Evolutionary conservation across 345 rosid genomes (phyloP).

Genomic region (Cardiospermum halicacabum): DNA sequence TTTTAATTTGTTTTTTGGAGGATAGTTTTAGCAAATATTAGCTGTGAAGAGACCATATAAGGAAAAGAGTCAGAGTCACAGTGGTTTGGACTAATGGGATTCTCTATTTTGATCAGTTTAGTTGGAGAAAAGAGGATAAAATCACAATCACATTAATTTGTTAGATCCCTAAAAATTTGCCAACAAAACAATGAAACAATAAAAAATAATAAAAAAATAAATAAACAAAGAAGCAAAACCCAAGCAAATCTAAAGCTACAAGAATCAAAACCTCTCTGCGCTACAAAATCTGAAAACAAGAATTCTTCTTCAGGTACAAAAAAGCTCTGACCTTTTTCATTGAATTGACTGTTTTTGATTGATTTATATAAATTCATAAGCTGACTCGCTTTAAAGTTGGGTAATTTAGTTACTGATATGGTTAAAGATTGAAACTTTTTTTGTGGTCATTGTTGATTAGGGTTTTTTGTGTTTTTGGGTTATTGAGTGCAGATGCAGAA

Average conservation of each 20-base stretch:
- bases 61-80: background rate
- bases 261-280: background rate
- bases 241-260: no score
- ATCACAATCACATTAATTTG: background rate
- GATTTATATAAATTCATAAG: background rate
- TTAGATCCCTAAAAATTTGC: background rate
- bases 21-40: no score
- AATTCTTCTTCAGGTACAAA: background rate
- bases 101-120: background rate
- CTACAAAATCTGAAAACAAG: background rate
- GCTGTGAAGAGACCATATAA: no score
- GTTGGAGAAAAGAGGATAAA: no score
- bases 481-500: conserved; percentile 38
- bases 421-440: background rate
- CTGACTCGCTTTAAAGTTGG: background rate
- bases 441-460: background rate
- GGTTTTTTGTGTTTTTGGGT: conserved; percentile 10
- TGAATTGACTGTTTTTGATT: background rate
- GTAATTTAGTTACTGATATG: background rate
- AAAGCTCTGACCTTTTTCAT: background rate
- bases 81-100: background rate
- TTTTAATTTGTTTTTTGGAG: no score
- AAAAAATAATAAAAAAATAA: no score
- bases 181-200: no score
- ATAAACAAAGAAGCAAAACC: background rate